These are phyloP conservation scores for Ophiostoma quercus DNA, from an alignment of 2,329 filamentous ascomycete species.

Conservation along the genomic window DNA sequence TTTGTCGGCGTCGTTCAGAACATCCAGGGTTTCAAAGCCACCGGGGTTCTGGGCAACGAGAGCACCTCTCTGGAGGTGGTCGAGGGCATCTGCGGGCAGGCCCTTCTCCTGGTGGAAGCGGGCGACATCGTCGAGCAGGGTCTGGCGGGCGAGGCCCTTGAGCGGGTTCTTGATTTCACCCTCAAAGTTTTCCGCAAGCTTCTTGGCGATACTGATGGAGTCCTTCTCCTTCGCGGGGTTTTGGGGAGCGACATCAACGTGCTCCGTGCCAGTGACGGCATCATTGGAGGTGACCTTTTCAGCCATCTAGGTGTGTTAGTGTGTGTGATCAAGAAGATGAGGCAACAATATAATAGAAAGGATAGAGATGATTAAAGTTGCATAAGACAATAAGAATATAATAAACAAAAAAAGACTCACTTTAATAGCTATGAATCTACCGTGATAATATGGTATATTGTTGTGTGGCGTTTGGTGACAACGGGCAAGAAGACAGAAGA, in stretches of 20 bases:
- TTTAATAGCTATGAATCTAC: not conserved
- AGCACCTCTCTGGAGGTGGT: conserved; percentile 61
- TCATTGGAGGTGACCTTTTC: conserved; percentile 11
- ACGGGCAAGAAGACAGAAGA: not conserved
- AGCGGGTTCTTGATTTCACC: conserved; percentile 27
- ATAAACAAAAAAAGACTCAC: not conserved
- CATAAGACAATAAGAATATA: not conserved
- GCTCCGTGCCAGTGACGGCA: not conserved
- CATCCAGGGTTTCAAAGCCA: conserved; percentile 53
- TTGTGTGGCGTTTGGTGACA: not conserved
- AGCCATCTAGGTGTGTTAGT: conserved; percentile 17
- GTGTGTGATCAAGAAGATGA: not conserved
- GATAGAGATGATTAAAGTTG: not conserved
- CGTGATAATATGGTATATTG: not conserved
- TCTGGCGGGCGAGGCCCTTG: conserved; percentile 24
- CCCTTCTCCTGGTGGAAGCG: conserved; percentile 38
- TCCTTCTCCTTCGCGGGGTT: not conserved
- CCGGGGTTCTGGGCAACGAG: conserved; percentile 66
- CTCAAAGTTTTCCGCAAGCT: conserved; percentile 23
- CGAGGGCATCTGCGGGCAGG: conserved; percentile 50
- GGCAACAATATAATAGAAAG: not conserved
- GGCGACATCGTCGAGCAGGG: conserved; percentile 26
- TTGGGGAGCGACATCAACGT: conserved; percentile 4
- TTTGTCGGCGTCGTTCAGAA: conserved; percentile 37
- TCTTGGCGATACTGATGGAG: conserved; percentile 8